Evolutionary conservation across 2,329 filamentous ascomycete genomes (phyloP), one percentile per base, ranked within the genome.

Genomic region (Verticillium albo-atrum): DNA sequence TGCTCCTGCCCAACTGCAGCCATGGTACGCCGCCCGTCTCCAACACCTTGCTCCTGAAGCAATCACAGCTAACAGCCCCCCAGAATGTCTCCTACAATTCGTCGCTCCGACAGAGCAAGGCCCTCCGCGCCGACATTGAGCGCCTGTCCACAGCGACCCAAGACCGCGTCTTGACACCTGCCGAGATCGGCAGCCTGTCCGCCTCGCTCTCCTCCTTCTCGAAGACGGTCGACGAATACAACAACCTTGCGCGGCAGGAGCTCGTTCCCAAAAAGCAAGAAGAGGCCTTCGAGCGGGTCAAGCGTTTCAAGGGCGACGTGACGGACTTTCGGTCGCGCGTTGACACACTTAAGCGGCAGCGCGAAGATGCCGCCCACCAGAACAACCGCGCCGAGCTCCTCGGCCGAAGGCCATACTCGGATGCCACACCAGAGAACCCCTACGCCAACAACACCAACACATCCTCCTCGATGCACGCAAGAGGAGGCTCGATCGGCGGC

Each of bases 161-260:
- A 55, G 87, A 86, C 47, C 80, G 83, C 54, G 84, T 85, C 56
- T 79, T 90, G 14, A 88, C 89, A 70, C 75, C 76, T 6, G 72
- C 74, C 65, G 67, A 73, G 62, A 70, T 81, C 74, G 89, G 89
- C 70, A 89, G 92, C 74, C 85, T 92, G 64, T 89, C 89, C n/a
- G 89, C 87, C 23, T 90, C 90, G 15, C 78, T 96, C 30, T 87
- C 90, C 51, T 76, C 92, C 61, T 92, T 99, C 74, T 86, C 90
- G 54, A 91, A 95, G 62, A 96, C 92, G 1, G 83, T 99, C 64
- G 93, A 97, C 77, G 93, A 97, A 71, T 99, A 99, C 79, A 86
- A 89, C 68, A 83, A 84, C 58, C 86, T 96, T 30, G 89, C 93
- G 1, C 90, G 91, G 65, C 90, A 94, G 68, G 95, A 99, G 74